phyloP scores from a whole-genome alignment of 306 rosid species.

The Dalbergia cultrata region DNA sequence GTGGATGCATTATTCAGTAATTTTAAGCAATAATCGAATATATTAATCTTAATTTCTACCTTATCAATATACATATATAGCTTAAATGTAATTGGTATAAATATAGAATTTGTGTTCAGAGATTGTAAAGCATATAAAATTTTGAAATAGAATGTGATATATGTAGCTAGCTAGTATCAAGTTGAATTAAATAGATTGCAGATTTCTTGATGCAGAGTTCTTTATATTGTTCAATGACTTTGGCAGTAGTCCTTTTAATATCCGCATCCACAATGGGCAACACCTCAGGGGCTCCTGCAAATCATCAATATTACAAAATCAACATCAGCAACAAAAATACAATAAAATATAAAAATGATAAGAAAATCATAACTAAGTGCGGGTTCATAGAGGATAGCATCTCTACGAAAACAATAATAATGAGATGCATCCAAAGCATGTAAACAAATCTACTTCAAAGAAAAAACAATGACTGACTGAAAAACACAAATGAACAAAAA shows the following conservation, averaged over 20 bases:
- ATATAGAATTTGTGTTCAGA: too few relatives aligned
- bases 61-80: too few relatives aligned
- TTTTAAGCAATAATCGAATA: not conserved
- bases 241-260: slow-evolving; percentile 53
- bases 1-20: not conserved
- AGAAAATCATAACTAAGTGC: not conserved
- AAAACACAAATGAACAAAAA: too few relatives aligned
- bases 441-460: too few relatives aligned
- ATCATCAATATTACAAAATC: not conserved
- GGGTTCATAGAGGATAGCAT: too few relatives aligned
- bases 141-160: not conserved
- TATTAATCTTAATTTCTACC: too few relatives aligned
- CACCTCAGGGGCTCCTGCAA: slow-evolving; percentile 63
- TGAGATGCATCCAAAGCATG: too few relatives aligned
- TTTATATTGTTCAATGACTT: slow-evolving; percentile 48
- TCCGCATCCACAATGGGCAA: slow-evolving; percentile 66
- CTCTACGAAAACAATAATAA: too few relatives aligned
- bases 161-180: not conserved
- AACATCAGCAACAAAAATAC: not conserved
- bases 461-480: too few relatives aligned
- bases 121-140: not conserved
- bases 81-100: too few relatives aligned
- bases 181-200: slow-evolving; percentile 40
- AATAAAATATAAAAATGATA: not conserved
- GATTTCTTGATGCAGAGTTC: slow-evolving; percentile 57